Conservation (phyloP, 2,329 filamentous ascomycete genomes). For the Cryphonectria nitschkei region DNA sequence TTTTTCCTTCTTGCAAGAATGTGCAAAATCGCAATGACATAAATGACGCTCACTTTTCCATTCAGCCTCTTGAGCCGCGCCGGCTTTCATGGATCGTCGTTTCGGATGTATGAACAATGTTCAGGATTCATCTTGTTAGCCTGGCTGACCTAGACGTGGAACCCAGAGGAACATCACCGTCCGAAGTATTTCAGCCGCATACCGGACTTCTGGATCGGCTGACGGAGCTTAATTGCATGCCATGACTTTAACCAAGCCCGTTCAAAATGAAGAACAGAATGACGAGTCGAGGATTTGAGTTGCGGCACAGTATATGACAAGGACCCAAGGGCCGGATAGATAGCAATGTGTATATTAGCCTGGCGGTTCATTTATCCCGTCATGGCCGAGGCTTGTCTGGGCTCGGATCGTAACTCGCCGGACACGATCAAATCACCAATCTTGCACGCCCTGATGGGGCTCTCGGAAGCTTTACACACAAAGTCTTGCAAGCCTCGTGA, state of each 20-base stretch:
- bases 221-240: neutral
- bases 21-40: neutral
- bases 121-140: neutral
- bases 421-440: neutral
- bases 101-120: conserved; percentile 16
- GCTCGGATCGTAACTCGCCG: neutral
- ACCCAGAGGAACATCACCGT: conserved; percentile 13
- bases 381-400: neutral
- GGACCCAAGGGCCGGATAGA: neutral
- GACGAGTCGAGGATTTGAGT: neutral
- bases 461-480: neutral
- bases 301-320: neutral
- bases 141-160: neutral
- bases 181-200: conserved; percentile 15
- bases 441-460: neutral
- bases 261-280: neutral
- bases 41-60: neutral
- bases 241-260: neutral
- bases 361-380: neutral
- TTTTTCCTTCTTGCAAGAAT: neutral
- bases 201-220: neutral
- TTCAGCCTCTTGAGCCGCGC: neutral
- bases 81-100: neutral
- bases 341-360: neutral
- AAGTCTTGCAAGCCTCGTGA: neutral